Evolutionary conservation across 345 rosid genomes (phyloP).

Genomic region (Zanthoxylum bungeanum): DNA sequence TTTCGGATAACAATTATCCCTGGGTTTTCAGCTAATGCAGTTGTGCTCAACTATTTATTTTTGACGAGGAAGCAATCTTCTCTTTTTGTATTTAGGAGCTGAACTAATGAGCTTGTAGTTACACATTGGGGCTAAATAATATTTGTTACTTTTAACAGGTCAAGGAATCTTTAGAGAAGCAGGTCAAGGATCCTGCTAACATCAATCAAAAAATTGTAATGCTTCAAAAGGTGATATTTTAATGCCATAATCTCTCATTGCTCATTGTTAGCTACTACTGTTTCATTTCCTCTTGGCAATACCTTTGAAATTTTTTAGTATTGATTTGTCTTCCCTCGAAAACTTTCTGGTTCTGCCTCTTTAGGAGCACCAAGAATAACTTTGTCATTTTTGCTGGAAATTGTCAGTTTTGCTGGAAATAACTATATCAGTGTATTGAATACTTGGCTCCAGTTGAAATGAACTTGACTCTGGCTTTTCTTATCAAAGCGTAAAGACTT

Average conservation of each 20-base stretch:
- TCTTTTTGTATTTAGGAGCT: neutral
- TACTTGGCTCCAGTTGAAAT: neutral
- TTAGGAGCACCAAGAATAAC: neutral
- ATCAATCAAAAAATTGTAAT: slow-evolving; percentile 36
- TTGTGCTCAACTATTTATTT: slow-evolving; percentile 1
- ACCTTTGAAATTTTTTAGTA: neutral
- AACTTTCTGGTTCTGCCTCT: neutral
- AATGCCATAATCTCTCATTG: neutral
- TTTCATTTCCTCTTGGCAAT: neutral
- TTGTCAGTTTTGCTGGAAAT: neutral
- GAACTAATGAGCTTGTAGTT: neutral
- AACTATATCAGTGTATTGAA: neutral
- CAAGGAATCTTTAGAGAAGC: slow-evolving; percentile 37
- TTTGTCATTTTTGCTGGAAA: too few species aligned
- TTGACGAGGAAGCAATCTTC: neutral
- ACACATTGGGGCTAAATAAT: neutral
- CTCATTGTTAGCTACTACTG: neutral
- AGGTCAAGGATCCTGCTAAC: slow-evolving; percentile 31
- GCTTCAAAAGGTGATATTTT: slow-evolving; percentile 52
- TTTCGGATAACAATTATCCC: neutral
- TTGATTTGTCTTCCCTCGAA: neutral
- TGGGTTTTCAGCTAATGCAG: neutral
- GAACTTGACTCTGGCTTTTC: neutral
- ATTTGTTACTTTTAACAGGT: slow-evolving; percentile 37
- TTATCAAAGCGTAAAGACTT: neutral